phyloP scores from a whole-genome alignment of 441 rosid genomes.

The Bruguiera hainesii region DNA sequence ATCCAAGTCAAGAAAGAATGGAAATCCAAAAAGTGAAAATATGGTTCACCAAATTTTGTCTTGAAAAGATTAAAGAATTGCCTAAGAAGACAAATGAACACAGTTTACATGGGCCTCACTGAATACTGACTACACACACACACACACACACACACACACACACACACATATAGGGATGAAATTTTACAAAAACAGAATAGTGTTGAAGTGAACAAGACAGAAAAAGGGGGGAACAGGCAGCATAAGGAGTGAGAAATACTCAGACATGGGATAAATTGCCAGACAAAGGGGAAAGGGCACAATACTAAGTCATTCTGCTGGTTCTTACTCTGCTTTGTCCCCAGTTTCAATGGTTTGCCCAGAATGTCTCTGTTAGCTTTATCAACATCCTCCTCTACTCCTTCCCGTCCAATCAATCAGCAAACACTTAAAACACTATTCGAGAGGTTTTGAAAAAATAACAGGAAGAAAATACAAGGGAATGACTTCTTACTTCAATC shows the following conservation, averaged over 20 bases:
- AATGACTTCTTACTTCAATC: slow-evolving; percentile 46
- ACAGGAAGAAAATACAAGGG: neutral
- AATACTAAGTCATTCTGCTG: slow-evolving; percentile 39
- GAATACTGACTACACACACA: too few species aligned
- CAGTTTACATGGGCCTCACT: too few species aligned
- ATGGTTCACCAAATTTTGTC: too few species aligned
- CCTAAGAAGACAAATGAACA: too few species aligned
- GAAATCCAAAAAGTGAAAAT: too few species aligned
- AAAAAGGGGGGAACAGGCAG: slow-evolving; percentile 47
- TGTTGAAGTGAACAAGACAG: too few species aligned
- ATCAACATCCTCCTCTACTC: slow-evolving; percentile 59
- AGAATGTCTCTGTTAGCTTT: slow-evolving; percentile 45
- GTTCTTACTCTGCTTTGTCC: slow-evolving; percentile 49
- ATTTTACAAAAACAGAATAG: too few species aligned
- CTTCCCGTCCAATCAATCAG: slow-evolving; percentile 49
- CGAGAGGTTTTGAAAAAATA: neutral
- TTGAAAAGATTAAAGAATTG: too few species aligned
- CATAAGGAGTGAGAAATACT: slow-evolving; percentile 73
- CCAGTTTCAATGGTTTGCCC: slow-evolving; percentile 65
- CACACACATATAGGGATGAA: too few species aligned
- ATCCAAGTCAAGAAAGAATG: too few species aligned
- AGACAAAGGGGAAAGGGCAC: slow-evolving; percentile 31
- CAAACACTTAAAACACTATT: neutral
- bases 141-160: too few species aligned
- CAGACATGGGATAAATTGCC: slow-evolving; percentile 50